Percentiles rank a stretch among this genome's conserved stretches.
phyloP scores from a whole-genome alignment of 441 rosid species.

The Pelargonium cotyledonis region DNA sequence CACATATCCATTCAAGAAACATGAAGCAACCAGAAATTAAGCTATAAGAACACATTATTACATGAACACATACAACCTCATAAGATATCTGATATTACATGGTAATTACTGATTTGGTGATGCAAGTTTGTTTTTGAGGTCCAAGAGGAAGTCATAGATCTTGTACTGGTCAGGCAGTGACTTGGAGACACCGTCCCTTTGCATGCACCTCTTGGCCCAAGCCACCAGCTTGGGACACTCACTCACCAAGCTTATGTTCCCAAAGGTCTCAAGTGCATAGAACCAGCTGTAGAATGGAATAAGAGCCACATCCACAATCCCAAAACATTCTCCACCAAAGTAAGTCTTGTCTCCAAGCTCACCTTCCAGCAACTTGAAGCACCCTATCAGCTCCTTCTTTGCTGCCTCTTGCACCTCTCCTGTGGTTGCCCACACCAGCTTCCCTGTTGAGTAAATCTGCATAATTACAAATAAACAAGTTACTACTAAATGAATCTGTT shows the following conservation, averaged over 20 bases:
- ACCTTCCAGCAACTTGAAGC: neutral
- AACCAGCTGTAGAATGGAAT: conserved; percentile 26
- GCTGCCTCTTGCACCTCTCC: neutral
- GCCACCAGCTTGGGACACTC: conserved; percentile 24
- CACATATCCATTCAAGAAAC: too few species aligned
- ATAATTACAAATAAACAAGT: neutral
- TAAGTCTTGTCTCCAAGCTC: conserved; percentile 11
- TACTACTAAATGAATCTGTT: neutral
- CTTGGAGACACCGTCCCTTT: conserved; percentile 18
- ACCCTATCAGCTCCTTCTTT: conserved; percentile 1
- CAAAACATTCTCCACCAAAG: conserved; percentile 15
- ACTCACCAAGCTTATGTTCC: conserved; percentile 18
- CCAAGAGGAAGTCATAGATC: neutral
- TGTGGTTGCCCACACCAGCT: neutral
- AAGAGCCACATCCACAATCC: conserved; percentile 20
- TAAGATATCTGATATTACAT: too few species aligned
- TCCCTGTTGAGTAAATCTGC: neutral
- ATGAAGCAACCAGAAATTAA: too few species aligned
- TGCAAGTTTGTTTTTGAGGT: neutral
- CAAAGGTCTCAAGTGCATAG: conserved; percentile 22
- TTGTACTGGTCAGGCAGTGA: conserved; percentile 14
- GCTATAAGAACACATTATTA: too few species aligned
- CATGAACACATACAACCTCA: too few species aligned
- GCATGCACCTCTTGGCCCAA: conserved; percentile 26
- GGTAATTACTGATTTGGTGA: too few species aligned